These are phyloP conservation scores for Arachnomyces sp. DNA, from an alignment of 2,329 filamentous ascomycete genomes.

Conservation along the genomic window DNA sequence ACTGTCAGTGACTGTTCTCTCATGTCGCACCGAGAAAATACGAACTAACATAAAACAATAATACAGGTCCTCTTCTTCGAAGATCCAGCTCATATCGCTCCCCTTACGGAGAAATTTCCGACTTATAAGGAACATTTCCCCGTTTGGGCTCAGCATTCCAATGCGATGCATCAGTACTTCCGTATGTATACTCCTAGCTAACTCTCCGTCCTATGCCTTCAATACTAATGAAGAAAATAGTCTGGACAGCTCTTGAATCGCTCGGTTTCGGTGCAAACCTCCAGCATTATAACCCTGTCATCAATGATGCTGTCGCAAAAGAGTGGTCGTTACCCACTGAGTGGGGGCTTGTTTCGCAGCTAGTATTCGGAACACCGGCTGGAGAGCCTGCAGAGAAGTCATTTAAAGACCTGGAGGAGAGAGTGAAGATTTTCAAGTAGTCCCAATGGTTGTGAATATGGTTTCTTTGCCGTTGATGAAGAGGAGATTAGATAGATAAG, in stretches of 20 bases:
- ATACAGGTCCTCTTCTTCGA: constrained; percentile 72
- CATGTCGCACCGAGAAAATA: too few relatives aligned
- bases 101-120: constrained; percentile 61
- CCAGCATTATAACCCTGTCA: constrained; percentile 87
- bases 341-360: constrained; percentile 74
- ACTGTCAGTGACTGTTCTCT: constrained; percentile 49
- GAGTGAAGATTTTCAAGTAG: constrained; percentile 54
- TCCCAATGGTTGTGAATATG: too few relatives aligned
- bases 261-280: constrained; percentile 83
- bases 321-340: constrained; percentile 63
- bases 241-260: constrained; percentile 76
- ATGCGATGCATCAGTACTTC: constrained; percentile 74
- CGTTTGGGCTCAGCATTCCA: constrained; percentile 66
- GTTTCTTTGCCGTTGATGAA: too few relatives aligned
- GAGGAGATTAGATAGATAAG: too few relatives aligned
- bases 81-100: constrained; percentile 60
- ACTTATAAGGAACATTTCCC: constrained; percentile 74
- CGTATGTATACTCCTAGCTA: constrained; percentile 22
- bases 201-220: background rate
- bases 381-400: constrained; percentile 56
- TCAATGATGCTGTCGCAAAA: constrained; percentile 62
- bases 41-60: constrained; percentile 1
- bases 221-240: constrained; percentile 12
- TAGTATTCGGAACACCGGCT: constrained; percentile 64
- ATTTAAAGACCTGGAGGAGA: constrained; percentile 57